Base-by-base conservation (phyloP, 2,329 filamentous ascomycete genomes). In the Mariannaea sp. region DNA sequence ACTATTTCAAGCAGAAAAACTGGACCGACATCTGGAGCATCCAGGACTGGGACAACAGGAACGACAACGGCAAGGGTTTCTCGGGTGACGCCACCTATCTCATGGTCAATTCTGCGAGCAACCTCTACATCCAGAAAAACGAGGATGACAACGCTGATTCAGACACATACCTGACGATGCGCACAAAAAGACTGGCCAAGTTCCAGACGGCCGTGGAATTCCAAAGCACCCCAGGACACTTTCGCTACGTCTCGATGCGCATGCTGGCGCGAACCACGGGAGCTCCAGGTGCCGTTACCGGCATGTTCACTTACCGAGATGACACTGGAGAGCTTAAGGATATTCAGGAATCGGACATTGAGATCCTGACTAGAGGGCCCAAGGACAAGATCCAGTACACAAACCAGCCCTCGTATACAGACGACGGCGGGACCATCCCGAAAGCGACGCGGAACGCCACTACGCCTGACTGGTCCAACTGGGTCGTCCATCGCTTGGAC, bases 401-500 rank as follows among this genome's bases (percentile, higher is more conserved):
- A 6, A 86, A 86, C 64, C 83, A 86, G 65, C 82, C 82, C 0
- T 70, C 78, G 0, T 75, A 77, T 45, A 75, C 71, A 40, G 69
- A 70, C 1, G 66, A 72, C 3, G 79, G 77, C 13, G 71, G 75
- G 12, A 71, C 75, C 6, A 67, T 81, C 20, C 61, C 72, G 0
- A 68, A 70, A 13, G 76, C 81, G 1, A 79, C 77, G 0, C 55
- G 70, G 4, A 76, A 75, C 36, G 72, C 73, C n/a, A 77, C 73
- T 0, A 67, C 79, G 16, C 75, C 80, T 3, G 58, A 73, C 10
- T 82, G 80, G 79, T 71, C 76, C 17, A 71, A 80, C 19, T 85
- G 82, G 81, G 76, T 78, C 12, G 75, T 76, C 2, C 80, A 85
- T 64, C 76, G 82, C 13, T 75, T 85, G 43, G 83, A 85, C 62